phyloP scores from a whole-genome alignment of 2,329 filamentous ascomycete species.

The Colletotrichum costaricense region DNA sequence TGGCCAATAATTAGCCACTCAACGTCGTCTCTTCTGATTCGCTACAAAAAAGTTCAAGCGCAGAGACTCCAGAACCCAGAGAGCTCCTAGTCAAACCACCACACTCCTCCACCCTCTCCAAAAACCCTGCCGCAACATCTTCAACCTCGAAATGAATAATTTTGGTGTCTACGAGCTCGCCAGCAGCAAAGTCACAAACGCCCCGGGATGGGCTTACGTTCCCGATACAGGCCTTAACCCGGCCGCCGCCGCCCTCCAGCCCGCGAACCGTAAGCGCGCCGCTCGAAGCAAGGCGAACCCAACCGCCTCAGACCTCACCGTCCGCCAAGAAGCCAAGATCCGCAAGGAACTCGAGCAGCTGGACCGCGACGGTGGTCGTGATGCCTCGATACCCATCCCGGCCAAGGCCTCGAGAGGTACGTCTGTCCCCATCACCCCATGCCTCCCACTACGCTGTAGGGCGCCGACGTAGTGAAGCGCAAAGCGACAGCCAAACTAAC shows the following conservation, averaged over 20 bases:
- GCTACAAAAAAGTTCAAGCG: slow-evolving; percentile 18
- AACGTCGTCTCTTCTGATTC: slow-evolving; percentile 21
- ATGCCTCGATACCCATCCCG: slow-evolving; percentile 78
- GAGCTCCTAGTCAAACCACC: background rate
- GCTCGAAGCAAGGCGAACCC: slow-evolving; percentile 67
- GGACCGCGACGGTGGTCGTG: slow-evolving; percentile 81
- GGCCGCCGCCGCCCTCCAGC: slow-evolving; percentile 62
- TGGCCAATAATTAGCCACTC: slow-evolving; percentile 22
- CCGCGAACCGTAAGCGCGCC: slow-evolving; percentile 77
- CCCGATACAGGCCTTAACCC: slow-evolving; percentile 76
- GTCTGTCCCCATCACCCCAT: slow-evolving; percentile 31
- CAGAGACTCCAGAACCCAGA: background rate
- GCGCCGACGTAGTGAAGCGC: background rate
- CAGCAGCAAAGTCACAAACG: slow-evolving; percentile 72
- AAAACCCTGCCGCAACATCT: background rate
- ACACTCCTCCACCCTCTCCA: background rate
- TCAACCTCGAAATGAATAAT: slow-evolving; percentile 63
- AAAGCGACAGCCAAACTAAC: background rate
- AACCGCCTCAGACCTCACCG: slow-evolving; percentile 74
- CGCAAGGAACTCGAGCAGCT: slow-evolving; percentile 85
- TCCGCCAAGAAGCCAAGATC: slow-evolving; percentile 85
- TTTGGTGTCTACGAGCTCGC: slow-evolving; percentile 88
- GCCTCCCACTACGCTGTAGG: background rate
- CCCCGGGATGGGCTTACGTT: slow-evolving; percentile 94
- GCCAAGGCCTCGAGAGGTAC: slow-evolving; percentile 60